Evolutionary conservation across 2,329 filamentous ascomycete genomes (phyloP).

Genomic region (Penicillium corylophilum): DNA sequence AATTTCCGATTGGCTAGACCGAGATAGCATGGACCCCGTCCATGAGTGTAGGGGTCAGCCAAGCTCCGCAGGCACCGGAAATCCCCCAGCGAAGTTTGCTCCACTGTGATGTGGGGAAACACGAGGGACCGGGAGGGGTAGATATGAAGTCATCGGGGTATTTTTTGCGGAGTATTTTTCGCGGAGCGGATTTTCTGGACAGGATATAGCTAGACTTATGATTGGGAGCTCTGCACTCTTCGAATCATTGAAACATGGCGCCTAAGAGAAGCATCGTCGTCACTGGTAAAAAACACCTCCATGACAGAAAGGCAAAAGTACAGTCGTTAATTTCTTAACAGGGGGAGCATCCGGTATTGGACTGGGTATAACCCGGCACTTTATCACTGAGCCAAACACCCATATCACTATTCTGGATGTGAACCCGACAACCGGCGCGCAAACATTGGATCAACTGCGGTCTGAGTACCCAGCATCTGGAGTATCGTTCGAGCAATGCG

Average conservation of each 20-base stretch:
- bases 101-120: constrained; percentile 6
- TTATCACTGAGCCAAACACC: constrained; percentile 28
- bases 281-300: constrained; percentile 20
- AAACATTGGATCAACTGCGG: constrained; percentile 22
- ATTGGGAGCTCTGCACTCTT: not conserved
- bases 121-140: not conserved
- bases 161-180: not conserved
- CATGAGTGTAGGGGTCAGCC: not conserved
- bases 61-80: constrained; percentile 5
- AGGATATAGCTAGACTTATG: not conserved
- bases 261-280: constrained; percentile 29
- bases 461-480: constrained; percentile 26
- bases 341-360: constrained; percentile 41
- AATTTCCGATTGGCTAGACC: not conserved
- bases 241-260: not conserved
- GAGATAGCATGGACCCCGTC: not conserved
- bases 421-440: constrained; percentile 23
- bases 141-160: not conserved
- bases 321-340: constrained; percentile 3
- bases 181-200: not conserved
- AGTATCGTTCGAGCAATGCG: constrained; percentile 31
- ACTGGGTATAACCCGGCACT: constrained; percentile 34
- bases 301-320: not conserved
- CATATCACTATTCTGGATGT: constrained; percentile 37
- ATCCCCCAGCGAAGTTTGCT: constrained; percentile 4